These are phyloP conservation scores for Apophysomyces elegans DNA, from an alignment of 371 early-diverging fungal species.

Conservation along the genomic window DNA sequence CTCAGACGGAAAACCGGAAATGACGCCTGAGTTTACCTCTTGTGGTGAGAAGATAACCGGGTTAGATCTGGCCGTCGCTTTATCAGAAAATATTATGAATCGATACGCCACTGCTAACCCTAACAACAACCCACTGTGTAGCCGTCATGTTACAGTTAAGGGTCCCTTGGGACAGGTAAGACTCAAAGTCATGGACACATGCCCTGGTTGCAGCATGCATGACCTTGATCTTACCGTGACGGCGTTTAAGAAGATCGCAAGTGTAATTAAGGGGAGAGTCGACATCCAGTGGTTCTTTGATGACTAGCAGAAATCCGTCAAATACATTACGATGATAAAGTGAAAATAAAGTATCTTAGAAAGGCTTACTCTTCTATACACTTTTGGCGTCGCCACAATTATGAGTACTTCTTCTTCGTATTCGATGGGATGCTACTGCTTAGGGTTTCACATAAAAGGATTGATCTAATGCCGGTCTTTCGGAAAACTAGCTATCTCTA, in stretches of 20 bases:
- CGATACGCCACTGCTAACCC: conserved; percentile 24
- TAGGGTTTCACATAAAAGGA: too few species aligned
- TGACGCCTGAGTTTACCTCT: conserved; percentile 9
- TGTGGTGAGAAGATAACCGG: conserved; percentile 24
- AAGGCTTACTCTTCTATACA: too few species aligned
- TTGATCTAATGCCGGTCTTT: too few species aligned
- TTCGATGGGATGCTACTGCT: too few species aligned
- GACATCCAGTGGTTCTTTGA: conserved; percentile 36
- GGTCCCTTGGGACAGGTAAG: not conserved
- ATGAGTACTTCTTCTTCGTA: too few species aligned
- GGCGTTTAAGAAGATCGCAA: conserved; percentile 46
- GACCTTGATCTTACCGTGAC: conserved; percentile 44
- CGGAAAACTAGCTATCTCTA: too few species aligned
- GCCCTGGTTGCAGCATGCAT: not conserved
- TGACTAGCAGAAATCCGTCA: too few species aligned
- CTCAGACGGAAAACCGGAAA: too few species aligned
- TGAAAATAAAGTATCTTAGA: too few species aligned
- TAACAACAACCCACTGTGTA: conserved; percentile 18
- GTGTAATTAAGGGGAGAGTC: conserved; percentile 37
- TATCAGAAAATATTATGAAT: conserved; percentile 19
- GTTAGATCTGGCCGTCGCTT: conserved; percentile 20
- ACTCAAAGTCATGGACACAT: not conserved
- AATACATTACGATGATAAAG: too few species aligned
- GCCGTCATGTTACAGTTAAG: not conserved
- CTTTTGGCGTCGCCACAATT: too few species aligned